These are phyloP conservation scores for Mitragyna speciosa DNA, from an alignment of 257 asterid genomes.

Conservation along the genomic window DNA sequence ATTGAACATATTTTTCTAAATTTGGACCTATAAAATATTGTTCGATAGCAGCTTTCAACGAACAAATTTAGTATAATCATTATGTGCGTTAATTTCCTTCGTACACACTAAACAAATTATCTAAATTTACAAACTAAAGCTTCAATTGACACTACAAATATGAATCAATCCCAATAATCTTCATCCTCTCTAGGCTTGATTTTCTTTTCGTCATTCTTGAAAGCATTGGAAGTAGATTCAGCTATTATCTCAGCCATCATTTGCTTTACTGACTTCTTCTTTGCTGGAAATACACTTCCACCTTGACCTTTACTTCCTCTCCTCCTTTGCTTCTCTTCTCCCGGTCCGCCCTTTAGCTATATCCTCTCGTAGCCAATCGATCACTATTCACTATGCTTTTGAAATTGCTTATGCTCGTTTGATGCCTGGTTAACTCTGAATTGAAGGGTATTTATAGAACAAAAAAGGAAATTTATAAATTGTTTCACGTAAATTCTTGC, in stretches of 20 bases:
- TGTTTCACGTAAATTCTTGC: neutral
- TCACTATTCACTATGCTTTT: neutral
- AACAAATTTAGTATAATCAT: no score
- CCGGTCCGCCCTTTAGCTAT: neutral
- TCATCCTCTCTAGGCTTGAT: neutral
- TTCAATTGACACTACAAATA: neutral
- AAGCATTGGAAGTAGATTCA: constrained; percentile 6
- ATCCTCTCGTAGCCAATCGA: neutral
- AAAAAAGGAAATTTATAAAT: neutral
- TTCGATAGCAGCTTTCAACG: neutral
- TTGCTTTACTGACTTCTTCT: constrained; percentile 5
- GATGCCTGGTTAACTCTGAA: neutral
- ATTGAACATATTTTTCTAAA: no score
- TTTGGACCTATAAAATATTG: no score
- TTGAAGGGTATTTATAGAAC: neutral
- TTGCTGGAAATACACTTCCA: constrained; percentile 10
- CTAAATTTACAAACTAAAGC: no score
- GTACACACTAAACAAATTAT: neutral
- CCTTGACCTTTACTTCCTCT: neutral
- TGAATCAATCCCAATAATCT: neutral
- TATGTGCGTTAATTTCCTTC: neutral
- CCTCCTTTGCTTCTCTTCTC: neutral
- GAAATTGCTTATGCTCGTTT: neutral
- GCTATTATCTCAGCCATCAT: constrained; percentile 5
- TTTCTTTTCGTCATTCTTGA: neutral